Base-by-base conservation (phyloP, 306 rosid genomes). In the Sechiopsis laciniata region DNA sequence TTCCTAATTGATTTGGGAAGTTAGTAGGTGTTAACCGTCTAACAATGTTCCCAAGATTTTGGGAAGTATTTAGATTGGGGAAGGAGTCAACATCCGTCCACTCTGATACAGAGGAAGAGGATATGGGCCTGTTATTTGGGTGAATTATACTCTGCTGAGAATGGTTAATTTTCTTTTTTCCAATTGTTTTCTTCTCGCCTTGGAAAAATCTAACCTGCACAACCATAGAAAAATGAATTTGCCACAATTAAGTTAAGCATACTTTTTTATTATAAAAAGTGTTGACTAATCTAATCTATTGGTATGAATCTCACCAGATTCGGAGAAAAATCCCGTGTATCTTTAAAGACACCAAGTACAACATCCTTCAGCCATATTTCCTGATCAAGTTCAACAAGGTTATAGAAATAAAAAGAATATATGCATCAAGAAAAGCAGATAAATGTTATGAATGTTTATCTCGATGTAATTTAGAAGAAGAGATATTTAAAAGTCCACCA, bases 331-430 rank as follows among this genome's bases (percentile, higher is more conserved):
- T 88, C 89, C 63, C 80, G 82, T 26, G 99, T 86, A 77, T 95
- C 99, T 48, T 83, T 86, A 84, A 88, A 95, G 74, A 81, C 80
- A 62, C 80, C 78, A 77, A 95, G 99, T 75, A 89, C 88, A 70
- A 81, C 76, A 76, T 89, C 96, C 87, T 91, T 89, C 84, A 95
- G 83, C 99, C 99, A 95, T 80, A 74, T 77, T 89, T 95, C 97
- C 99, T 94, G 88, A 76, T 83, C 79, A 86, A 77, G 76, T 76
- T 76, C 86, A 89, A 85, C 78, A 80, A 82, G 78, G 75, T 72
- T 83, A 80, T 84, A 58, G 73, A 80, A 76, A 83, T 79, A 73
- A 84, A 88, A 80, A 82, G 72, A 77, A 14, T 76, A 73, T 63
- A 80, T 57, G 76, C 79, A 69, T 79, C 72, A 80, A 80, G 66